A percentile compares a stretch with the other conserved stretches of the same genome.
Conservation (phyloP, 257 asterid genomes). For the Lavandula angustifolia region DNA sequence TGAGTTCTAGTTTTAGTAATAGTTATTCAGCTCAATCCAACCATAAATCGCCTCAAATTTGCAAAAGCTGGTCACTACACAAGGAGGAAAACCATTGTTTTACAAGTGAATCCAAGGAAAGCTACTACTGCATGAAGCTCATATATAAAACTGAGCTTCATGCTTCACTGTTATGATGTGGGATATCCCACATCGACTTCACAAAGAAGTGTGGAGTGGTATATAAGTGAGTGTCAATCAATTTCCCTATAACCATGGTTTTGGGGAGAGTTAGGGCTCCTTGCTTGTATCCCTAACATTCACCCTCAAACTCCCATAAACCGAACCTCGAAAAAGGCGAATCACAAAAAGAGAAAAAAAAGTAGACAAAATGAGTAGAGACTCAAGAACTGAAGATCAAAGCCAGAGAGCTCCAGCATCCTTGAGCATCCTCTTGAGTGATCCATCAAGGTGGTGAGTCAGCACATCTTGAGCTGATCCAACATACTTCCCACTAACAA, state of each 20-base stretch:
- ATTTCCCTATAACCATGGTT: too few relatives aligned
- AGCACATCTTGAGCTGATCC: conserved; percentile 56
- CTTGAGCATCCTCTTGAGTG: conserved; percentile 66
- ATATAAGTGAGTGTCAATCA: too few relatives aligned
- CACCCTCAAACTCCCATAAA: not conserved
- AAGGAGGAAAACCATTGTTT: too few relatives aligned
- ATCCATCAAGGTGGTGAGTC: conserved; percentile 63
- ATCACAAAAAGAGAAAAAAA: not conserved
- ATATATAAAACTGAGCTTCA: conserved; percentile 11
- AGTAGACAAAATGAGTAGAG: too few relatives aligned
- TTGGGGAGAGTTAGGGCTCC: too few relatives aligned
- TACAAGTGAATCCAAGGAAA: not conserved
- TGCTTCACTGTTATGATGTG: too few relatives aligned
- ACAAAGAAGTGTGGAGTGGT: too few relatives aligned
- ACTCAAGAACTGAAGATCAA: not conserved
- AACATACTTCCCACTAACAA: conserved; percentile 57
- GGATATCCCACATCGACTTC: too few relatives aligned
- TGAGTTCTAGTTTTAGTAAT: too few relatives aligned
- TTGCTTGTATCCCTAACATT: too few relatives aligned
- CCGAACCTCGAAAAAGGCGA: not conserved
- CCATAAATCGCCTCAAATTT: not conserved
- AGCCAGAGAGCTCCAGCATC: conserved; percentile 61
- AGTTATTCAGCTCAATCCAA: too few relatives aligned
- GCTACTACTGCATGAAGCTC: conserved; percentile 9
- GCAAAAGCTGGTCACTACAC: not conserved